Conservation (phyloP, 2,329 filamentous ascomycete species). For the Colletotrichum sp. region DNA sequence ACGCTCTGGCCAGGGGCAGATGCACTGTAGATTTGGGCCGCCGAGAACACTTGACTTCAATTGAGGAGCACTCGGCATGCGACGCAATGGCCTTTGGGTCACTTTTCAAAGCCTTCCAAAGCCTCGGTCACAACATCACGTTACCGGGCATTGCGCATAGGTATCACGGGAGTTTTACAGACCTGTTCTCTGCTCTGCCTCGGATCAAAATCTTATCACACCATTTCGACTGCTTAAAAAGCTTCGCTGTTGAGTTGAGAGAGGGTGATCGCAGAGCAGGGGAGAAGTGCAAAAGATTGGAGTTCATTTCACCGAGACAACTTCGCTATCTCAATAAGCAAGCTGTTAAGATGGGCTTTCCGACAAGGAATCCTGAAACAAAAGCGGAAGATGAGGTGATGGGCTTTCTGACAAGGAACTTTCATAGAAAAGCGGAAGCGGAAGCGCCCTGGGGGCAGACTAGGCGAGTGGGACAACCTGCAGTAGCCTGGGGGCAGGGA, state of each 20-base stretch:
- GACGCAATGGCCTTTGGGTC: background rate
- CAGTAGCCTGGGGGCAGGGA: background rate
- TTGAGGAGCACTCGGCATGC: background rate
- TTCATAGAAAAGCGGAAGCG: background rate
- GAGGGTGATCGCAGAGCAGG: background rate
- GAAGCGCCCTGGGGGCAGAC: background rate
- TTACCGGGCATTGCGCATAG: background rate
- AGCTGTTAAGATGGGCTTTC: background rate
- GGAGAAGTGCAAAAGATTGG: background rate
- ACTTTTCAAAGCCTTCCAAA: background rate
- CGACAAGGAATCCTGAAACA: background rate
- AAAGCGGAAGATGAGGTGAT: background rate
- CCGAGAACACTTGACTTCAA: background rate
- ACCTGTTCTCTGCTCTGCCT: background rate
- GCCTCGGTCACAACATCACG: background rate
- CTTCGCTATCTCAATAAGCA: background rate
- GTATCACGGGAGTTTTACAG: background rate
- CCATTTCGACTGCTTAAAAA: background rate
- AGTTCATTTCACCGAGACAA: background rate
- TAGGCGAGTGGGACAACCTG: background rate
- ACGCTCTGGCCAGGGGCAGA: background rate
- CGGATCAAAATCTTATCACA: background rate
- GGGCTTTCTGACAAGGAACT: background rate
- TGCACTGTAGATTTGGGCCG: background rate
- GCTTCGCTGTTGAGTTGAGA: background rate